Base-by-base conservation (phyloP, 139 green algal species). In the Coelastrella sp. region DNA sequence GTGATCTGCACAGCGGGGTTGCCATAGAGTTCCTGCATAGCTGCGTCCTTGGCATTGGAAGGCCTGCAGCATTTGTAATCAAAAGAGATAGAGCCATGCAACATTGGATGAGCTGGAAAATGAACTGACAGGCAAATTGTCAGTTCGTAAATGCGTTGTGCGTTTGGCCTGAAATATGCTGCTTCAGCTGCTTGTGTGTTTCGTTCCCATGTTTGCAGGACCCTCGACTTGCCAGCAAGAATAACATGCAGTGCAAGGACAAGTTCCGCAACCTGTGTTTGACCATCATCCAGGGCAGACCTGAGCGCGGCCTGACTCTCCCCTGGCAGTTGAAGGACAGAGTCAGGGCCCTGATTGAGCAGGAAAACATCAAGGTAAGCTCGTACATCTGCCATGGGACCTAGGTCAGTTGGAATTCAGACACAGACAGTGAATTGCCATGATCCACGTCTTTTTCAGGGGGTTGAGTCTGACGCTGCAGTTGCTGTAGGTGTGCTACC, bases 211-310 rank as follows among this genome's bases (percentile, higher is more conserved):
- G 35, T 49, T n/a, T 70, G 78, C 88, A 88, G 80, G 88, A 91
- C 70, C 80, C 80, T n/a, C 88, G 88, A 59, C 72, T 91, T 24
- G 81, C 66, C 17, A 79, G 80, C 80, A 88, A 88, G 80, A 88
- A 91, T 68, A 88, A 88, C 88, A 88, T 91, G 80, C 80, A 91
- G 80, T 91, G 88, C 88, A 91, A 91, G 81, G 88, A 91, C 81
- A 91, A 91, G 88, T 91, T 91, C 88, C 80, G 88, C 22, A 91
- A 91, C 81, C 58, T 91, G 66, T 91, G 88, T 72, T 72, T 91
- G 57, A 91, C 88, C 57, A 88, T 91, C 70, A 88, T 91, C 58
- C 88, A 91, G 78, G 87, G 87, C 78, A 63, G 87, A 15, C 87
- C 87, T 8, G 87, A 91, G 87, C 78, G 87, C 7, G 87, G 87